These are phyloP conservation scores for Ogataea siamensis DNA, from an alignment of 805 yeast species.

Conservation along the genomic window DNA sequence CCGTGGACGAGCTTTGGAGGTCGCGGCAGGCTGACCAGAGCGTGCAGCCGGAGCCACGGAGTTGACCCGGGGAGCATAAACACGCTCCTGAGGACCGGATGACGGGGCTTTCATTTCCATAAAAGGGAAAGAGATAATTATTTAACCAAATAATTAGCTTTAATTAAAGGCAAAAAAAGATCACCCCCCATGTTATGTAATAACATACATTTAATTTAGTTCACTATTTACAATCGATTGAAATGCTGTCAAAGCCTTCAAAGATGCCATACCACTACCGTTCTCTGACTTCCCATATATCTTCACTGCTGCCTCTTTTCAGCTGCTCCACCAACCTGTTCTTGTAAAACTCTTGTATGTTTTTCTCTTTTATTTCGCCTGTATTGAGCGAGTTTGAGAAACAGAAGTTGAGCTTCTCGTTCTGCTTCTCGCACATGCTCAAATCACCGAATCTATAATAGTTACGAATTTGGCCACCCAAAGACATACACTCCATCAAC, in stretches of 20 bases:
- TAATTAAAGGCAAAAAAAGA: conserved; percentile 3
- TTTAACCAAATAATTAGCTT: not conserved
- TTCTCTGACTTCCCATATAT: conserved; percentile 62
- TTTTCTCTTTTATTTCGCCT: conserved; percentile 47
- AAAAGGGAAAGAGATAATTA: not conserved
- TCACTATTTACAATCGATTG: conserved; percentile 12
- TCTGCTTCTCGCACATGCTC: conserved; percentile 65
- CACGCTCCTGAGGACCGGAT: conserved; percentile 5
- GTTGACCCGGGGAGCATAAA: conserved; percentile 1
- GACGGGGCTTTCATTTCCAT: conserved; percentile 12
- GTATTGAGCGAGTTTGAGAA: conserved; percentile 53
- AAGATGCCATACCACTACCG: too few species aligned
- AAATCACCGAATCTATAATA: conserved; percentile 82
- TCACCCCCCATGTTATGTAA: not conserved
- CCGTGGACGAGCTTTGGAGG: conserved; percentile 6
- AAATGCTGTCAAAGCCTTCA: too few species aligned
- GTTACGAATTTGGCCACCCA: conserved; percentile 86
- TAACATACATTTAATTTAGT: not conserved
- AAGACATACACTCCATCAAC: conserved; percentile 77
- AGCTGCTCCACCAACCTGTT: conserved; percentile 57
- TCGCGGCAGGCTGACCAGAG: conserved; percentile 1
- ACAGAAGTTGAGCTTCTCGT: conserved; percentile 80
- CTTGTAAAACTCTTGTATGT: conserved; percentile 70
- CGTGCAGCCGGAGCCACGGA: conserved; percentile 1
- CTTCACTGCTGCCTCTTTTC: conserved; percentile 75